Percentiles rank a stretch among this genome's conserved stretches.
These are phyloP conservation scores for Tuber melanosporum DNA, from an alignment of 495 filamentous ascomycete species.

Conservation along the genomic window DNA sequence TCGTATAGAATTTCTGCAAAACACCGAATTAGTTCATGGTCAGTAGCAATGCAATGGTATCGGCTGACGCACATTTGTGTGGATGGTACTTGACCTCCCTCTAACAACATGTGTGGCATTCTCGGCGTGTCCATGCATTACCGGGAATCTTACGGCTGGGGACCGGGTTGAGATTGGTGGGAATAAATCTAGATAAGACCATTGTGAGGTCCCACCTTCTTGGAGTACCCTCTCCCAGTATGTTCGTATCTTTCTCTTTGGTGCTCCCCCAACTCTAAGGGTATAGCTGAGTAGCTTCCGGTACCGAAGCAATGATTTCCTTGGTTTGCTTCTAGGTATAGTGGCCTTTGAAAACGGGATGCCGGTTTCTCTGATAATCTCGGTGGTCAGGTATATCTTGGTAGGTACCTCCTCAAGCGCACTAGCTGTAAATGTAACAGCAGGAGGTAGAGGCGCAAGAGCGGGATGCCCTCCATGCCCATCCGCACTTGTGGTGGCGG, in stretches of 20 bases:
- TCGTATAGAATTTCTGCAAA: conserved; percentile 60
- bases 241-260: neutral
- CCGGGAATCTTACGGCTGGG: neutral
- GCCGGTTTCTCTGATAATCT: neutral
- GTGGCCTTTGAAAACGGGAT: neutral
- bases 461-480: neutral
- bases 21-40: neutral
- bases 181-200: neutral
- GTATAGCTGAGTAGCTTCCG: neutral
- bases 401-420: neutral
- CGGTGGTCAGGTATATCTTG: neutral
- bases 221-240: neutral
- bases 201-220: neutral
- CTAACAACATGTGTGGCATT: neutral
- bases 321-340: neutral
- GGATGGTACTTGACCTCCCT: neutral
- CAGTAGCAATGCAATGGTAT: neutral
- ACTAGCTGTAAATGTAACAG: neutral
- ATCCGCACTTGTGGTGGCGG: neutral
- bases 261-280: neutral
- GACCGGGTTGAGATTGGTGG: neutral
- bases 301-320: neutral
- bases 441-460: neutral
- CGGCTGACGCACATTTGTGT: neutral
- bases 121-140: neutral